Conservation (phyloP, 192 early-diverging fungal species). For the Backusella parvicylindrica region DNA sequence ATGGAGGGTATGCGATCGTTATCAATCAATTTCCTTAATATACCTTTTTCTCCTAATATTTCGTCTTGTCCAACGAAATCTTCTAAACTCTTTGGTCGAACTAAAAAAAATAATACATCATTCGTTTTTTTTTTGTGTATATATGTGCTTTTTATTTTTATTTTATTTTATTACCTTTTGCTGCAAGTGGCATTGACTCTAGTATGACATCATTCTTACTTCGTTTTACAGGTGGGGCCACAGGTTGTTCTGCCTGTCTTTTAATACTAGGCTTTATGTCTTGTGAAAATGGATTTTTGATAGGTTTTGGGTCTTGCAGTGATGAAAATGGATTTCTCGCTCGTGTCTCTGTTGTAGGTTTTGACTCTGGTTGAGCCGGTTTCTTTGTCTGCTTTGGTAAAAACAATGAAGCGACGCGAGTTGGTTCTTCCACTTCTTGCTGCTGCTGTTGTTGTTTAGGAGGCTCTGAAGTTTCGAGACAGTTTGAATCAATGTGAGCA, state of each 20-base stretch:
- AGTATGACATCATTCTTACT: conserved; percentile 21
- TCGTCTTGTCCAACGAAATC: conserved; percentile 73
- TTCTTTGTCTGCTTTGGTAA: conserved; percentile 26
- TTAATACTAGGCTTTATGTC: not conserved
- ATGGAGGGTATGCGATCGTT: conserved; percentile 68
- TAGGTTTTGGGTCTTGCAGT: conserved; percentile 4
- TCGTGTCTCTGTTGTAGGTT: too few species aligned
- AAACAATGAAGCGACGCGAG: not conserved
- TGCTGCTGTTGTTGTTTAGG: not conserved
- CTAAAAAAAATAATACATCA: conserved; percentile 17
- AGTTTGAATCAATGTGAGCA: conserved; percentile 47
- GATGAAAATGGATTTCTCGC: too few species aligned
- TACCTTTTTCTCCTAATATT: conserved; percentile 59
- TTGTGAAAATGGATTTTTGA: not conserved
- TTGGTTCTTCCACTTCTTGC: not conserved
- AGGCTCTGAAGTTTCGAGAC: conserved; percentile 7
- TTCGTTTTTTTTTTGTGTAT: not conserved
- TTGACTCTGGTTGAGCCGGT: not conserved
- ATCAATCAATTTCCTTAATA: conserved; percentile 64
- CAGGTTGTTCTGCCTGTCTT: not conserved
- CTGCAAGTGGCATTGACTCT: conserved; percentile 57
- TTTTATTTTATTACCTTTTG: conserved; percentile 34
- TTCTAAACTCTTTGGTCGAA: conserved; percentile 54
- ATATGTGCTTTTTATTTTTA: not conserved
- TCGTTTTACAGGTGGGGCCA: conserved; percentile 24